phyloP scores from a whole-genome alignment of 2,329 filamentous ascomycete genomes.

The Samsoniella hepiali region DNA sequence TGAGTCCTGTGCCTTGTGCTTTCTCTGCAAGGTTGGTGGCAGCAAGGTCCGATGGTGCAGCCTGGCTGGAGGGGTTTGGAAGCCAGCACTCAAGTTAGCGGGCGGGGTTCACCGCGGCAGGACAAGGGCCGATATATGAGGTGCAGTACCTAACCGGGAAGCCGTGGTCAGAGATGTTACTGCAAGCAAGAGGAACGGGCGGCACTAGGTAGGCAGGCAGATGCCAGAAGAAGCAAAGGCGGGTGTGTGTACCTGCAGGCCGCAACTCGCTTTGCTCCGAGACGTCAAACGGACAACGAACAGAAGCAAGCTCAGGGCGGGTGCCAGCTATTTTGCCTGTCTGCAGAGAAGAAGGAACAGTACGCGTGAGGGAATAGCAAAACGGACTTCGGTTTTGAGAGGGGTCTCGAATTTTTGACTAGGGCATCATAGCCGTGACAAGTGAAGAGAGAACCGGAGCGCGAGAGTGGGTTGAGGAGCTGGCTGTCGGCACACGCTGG shows the following conservation, averaged over 20 bases:
- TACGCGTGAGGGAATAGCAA: neutral
- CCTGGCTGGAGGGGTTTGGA: neutral
- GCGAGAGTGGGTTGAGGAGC: neutral
- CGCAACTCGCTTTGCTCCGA: neutral
- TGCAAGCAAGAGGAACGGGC: neutral
- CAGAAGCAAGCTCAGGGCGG: conserved; percentile 1
- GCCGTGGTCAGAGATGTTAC: neutral
- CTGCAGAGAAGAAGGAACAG: neutral
- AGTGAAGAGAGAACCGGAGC: neutral
- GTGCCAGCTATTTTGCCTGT: neutral
- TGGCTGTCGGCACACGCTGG: neutral
- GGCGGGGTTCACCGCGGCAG: conserved; percentile 8
- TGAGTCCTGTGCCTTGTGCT: neutral
- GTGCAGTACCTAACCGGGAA: conserved; percentile 2
- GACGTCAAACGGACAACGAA: neutral
- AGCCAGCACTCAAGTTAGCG: neutral
- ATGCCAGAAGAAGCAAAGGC: neutral
- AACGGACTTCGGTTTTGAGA: neutral
- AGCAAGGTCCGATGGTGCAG: neutral
- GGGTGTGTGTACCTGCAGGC: conserved; percentile 1
- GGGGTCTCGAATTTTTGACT: neutral
- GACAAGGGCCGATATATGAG: neutral
- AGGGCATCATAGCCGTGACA: conserved; percentile 12
- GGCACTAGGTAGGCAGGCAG: neutral
- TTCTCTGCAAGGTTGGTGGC: neutral